Evolutionary conservation across 371 early-diverging fungal species (phyloP).

Genomic region (Amoeboaphelidium protococcarum): DNA sequence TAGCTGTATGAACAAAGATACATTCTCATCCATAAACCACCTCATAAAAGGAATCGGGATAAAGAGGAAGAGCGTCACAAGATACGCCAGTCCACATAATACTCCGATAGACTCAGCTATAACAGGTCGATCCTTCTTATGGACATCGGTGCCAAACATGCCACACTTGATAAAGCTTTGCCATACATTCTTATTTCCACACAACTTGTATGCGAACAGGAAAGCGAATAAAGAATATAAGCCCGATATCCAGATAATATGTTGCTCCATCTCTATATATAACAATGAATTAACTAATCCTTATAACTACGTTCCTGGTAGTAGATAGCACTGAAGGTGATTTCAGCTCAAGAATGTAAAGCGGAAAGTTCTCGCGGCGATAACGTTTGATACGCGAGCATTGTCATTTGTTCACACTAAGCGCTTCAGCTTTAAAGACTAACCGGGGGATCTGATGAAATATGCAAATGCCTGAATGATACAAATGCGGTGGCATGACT

Average conservation of each 20-base stretch:
- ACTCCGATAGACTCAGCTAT: conserved; percentile 60
- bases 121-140: conserved; percentile 38
- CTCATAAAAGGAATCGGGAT: conserved; percentile 71
- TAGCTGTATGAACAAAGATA: conserved; percentile 7
- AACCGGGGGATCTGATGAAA: no score
- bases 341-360: no score
- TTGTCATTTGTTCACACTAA: no score
- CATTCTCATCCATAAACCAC: conserved; percentile 23
- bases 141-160: conserved; percentile 47
- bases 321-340: no score
- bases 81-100: conserved; percentile 38
- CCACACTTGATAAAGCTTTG: conserved; percentile 31
- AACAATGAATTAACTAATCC: no score
- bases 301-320: no score
- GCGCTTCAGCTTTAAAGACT: no score
- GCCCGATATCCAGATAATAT: background rate
- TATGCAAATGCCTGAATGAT: no score
- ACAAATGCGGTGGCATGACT: no score
- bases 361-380: no score
- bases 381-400: no score
- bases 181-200: conserved; percentile 1
- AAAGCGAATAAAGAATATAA: background rate
- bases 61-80: conserved; percentile 59
- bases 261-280: no score
- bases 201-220: background rate